These are phyloP conservation scores for Pythium graminicola DNA, from an alignment of 352 stramenopile genomes.

Conservation along the genomic window DNA sequence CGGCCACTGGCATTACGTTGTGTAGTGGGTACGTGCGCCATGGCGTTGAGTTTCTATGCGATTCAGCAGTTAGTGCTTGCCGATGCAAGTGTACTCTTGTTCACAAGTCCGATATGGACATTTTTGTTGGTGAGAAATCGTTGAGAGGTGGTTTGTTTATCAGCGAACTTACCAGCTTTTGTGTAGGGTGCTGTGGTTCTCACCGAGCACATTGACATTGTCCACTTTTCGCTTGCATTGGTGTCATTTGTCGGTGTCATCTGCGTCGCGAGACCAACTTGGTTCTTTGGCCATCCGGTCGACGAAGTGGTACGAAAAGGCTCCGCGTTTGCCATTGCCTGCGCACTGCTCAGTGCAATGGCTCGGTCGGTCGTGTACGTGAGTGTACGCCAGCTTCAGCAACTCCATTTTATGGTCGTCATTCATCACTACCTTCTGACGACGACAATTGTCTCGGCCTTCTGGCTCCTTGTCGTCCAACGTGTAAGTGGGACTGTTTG, in stretches of 20 bases:
- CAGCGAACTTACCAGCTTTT: not conserved
- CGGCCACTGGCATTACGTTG: constrained; percentile 34
- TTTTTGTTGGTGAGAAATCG: constrained; percentile 39
- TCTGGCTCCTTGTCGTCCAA: constrained; percentile 10
- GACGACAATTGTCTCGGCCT: constrained; percentile 32
- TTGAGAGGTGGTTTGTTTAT: not conserved
- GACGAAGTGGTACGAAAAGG: constrained; percentile 20
- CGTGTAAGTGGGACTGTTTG: not conserved
- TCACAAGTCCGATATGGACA: constrained; percentile 53
- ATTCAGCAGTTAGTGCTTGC: constrained; percentile 53
- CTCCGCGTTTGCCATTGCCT: constrained; percentile 28
- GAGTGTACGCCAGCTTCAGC: constrained; percentile 34
- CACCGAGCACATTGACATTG: constrained; percentile 31
- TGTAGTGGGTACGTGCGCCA: constrained; percentile 36
- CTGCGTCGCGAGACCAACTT: constrained; percentile 38
- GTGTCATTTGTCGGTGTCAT: constrained; percentile 41
- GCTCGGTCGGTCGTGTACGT: constrained; percentile 30
- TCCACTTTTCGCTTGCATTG: constrained; percentile 29
- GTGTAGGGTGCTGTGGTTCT: constrained; percentile 35
- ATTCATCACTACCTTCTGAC: constrained; percentile 50
- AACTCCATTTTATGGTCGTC: constrained; percentile 44
- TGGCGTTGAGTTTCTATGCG: constrained; percentile 45
- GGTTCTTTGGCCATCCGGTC: constrained; percentile 34
- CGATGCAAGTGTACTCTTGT: constrained; percentile 61
- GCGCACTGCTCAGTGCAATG: constrained; percentile 27